These are phyloP conservation scores for Nicotiana rustica DNA, from an alignment of 305 asterid species.

Conservation along the genomic window DNA sequence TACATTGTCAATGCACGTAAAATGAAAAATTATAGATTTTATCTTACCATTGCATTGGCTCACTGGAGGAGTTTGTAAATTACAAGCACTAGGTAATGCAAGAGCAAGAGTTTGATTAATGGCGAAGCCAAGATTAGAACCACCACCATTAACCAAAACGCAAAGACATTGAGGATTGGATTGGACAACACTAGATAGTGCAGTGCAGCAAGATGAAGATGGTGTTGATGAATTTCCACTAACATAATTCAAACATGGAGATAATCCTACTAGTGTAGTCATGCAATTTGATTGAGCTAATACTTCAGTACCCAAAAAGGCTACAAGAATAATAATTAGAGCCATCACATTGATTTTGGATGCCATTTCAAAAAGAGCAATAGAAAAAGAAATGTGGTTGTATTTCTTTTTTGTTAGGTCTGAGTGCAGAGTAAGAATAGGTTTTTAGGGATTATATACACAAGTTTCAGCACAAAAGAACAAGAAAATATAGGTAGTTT, in stretches of 20 bases:
- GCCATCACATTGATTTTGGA: slow-evolving; percentile 36
- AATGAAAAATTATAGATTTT: background rate
- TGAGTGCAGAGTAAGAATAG: slow-evolving; percentile 41
- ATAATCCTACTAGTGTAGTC: slow-evolving; percentile 46
- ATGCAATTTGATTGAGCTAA: slow-evolving; percentile 61
- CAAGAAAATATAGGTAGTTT: slow-evolving; percentile 41
- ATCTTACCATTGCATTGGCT: slow-evolving; percentile 44
- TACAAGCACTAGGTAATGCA: slow-evolving; percentile 41
- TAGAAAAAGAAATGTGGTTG: background rate
- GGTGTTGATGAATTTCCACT: slow-evolving; percentile 59
- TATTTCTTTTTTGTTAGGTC: slow-evolving; percentile 1
- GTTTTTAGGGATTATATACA: slow-evolving; percentile 38
- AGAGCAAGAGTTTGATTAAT: slow-evolving; percentile 50
- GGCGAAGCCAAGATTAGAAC: slow-evolving; percentile 46
- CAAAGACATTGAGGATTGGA: slow-evolving; percentile 65
- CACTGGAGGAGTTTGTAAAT: slow-evolving; percentile 44
- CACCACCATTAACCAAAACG: slow-evolving; percentile 49
- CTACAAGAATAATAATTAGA: slow-evolving; percentile 37
- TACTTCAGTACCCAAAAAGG: slow-evolving; percentile 35
- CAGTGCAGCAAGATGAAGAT: slow-evolving; percentile 55
- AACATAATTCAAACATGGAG: slow-evolving; percentile 58
- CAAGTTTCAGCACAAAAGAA: slow-evolving; percentile 30
- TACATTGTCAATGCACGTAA: background rate
- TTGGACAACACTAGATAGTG: slow-evolving; percentile 49
- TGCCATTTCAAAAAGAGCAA: slow-evolving; percentile 42